phyloP scores from a whole-genome alignment of 225 moss, liverwort and hornwort genomes.

The Marchantia polymorpha region DNA sequence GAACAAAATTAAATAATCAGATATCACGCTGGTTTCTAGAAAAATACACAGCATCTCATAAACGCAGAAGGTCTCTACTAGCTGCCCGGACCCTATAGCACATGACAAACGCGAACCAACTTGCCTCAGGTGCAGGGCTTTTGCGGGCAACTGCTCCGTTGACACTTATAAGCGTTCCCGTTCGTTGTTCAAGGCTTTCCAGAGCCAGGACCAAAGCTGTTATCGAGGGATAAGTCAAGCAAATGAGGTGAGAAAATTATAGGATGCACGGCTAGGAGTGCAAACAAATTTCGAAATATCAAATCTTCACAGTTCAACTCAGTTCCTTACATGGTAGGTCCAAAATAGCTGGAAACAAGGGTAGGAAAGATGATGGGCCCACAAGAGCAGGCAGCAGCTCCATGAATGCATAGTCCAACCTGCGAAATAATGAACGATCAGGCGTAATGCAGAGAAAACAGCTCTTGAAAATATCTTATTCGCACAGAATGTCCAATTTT shows the following conservation, averaged over 20 bases:
- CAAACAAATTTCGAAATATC: neutral
- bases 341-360: slow-evolving; percentile 86
- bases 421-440: slow-evolving; percentile 26
- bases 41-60: neutral
- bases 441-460: neutral
- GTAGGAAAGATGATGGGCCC: slow-evolving; percentile 75
- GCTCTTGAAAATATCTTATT: neutral
- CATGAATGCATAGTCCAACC: slow-evolving; percentile 59
- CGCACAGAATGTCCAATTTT: too few species aligned
- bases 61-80: neutral
- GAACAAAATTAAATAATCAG: too few species aligned
- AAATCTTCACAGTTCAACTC: neutral
- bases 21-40: neutral
- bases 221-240: slow-evolving; percentile 17
- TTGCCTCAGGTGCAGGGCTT: slow-evolving; percentile 83
- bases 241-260: neutral
- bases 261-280: neutral
- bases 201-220: slow-evolving; percentile 87
- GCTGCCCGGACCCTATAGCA: neutral
- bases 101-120: neutral
- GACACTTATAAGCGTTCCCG: slow-evolving; percentile 69
- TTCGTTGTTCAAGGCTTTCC: slow-evolving; percentile 68
- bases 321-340: slow-evolving; percentile 79
- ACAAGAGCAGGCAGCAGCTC: slow-evolving; percentile 77
- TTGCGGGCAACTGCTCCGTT: slow-evolving; percentile 48